A percentile compares a stretch with the other conserved stretches of the same genome.
These are phyloP conservation scores for Ganoderma multipileum DNA, from an alignment of 1,284 basidiomycete genomes.

Conservation along the genomic window DNA sequence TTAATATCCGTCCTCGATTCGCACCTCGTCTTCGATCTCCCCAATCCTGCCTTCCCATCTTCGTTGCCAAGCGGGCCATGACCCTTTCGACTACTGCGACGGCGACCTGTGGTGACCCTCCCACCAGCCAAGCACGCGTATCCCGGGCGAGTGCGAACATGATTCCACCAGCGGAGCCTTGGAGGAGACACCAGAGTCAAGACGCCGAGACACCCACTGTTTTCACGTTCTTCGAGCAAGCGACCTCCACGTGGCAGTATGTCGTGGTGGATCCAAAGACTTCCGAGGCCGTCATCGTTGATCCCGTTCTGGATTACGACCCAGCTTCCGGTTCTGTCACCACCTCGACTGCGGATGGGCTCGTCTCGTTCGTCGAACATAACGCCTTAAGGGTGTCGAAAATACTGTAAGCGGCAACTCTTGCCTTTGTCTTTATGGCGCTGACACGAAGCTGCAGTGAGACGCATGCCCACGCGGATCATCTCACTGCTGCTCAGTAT, in stretches of 20 bases:
- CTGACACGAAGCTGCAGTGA: conserved; percentile 36
- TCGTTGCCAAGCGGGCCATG: not conserved
- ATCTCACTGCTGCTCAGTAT: conserved; percentile 49
- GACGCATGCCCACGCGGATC: conserved; percentile 52
- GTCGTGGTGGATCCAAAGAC: conserved; percentile 44
- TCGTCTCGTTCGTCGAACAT: conserved; percentile 43
- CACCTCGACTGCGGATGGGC: conserved; percentile 44
- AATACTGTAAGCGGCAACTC: conserved; percentile 39
- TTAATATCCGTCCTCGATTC: not conserved
- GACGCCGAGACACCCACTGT: conserved; percentile 37
- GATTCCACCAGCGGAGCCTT: conserved; percentile 34
- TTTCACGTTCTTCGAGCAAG: conserved; percentile 42
- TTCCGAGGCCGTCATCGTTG: conserved; percentile 43
- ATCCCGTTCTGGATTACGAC: conserved; percentile 49
- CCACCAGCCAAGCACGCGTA: not conserved
- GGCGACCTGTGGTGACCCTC: no score
- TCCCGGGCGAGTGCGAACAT: conserved; percentile 22
- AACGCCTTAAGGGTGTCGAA: conserved; percentile 42
- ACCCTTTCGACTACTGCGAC: not conserved
- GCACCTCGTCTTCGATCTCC: not conserved
- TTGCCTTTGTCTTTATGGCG: not conserved
- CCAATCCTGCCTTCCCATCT: not conserved
- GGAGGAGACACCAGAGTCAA: conserved; percentile 33
- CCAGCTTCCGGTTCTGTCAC: conserved; percentile 42
- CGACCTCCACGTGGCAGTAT: conserved; percentile 47